Evolutionary conservation across 1,139 yeast species (phyloP), one percentile per base, ranked within the genome.

Genomic region (Yamadazyma friedrichii): DNA sequence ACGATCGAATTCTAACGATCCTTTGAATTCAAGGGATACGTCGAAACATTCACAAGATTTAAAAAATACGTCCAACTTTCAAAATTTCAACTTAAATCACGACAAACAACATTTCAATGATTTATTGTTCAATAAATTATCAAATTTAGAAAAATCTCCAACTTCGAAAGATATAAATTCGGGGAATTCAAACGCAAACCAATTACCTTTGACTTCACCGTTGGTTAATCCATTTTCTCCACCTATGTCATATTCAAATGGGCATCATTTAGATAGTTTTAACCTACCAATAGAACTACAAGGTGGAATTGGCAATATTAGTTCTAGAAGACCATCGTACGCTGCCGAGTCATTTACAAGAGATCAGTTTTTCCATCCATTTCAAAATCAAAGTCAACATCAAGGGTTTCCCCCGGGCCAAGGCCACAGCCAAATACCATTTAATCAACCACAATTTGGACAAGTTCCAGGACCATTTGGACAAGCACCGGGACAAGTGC

Each of bases 291-390:
- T 65, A 8, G 86, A 81, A 50, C 64, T 81, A 35, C 85, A 80
- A 58, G 85, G 86, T 27, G 87, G 87, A 0, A 66, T 81, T 3
- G 79, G 80, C 12, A 78, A 70, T 43, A 80, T 81, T 33, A 75
- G 78, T 22, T 75, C 83, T 9, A 68, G 87, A 58, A 68, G 87
- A 57, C 86, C 86, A 26, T 71, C 80, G 44, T 80, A 77, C 51
- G 80, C 85, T 6, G 86, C 86, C 8, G 87, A 81, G 52, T 66
- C 76, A 11, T 72, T 73, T 49, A 75, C 78, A 6, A 60, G 80
- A 39, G 63, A 65, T 6, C 24, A 42, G 5, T 33, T 33, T 22
- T 6, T 20, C 17, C 35, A 22, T 32, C 27, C 49, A 37, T 33
- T 36, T 38, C 11, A 43, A 38, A 3, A 22, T 9, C 43, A 17